Evolutionary conservation across 2,329 filamentous ascomycete genomes (phyloP).

Genomic region (Raffaelea arxii): DNA sequence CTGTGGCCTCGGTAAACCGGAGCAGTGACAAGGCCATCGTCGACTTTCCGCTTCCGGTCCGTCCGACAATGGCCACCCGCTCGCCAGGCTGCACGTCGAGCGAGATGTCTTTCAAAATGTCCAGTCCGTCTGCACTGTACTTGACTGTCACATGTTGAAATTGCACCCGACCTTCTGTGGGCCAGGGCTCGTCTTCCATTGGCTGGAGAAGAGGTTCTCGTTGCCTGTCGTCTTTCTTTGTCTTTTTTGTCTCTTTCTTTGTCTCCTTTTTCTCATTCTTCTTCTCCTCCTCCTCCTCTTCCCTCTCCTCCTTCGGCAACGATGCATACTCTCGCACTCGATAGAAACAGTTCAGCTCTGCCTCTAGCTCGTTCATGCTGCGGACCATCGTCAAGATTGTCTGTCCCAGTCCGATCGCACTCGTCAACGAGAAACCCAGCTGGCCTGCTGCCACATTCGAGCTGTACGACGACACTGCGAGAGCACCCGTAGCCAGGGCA

Average conservation of each 20-base stretch:
- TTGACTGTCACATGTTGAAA: constrained; percentile 18
- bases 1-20: constrained; percentile 23
- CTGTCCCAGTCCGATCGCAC: constrained; percentile 43
- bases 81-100: constrained; percentile 37
- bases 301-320: constrained; percentile 18
- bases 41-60: constrained; percentile 59
- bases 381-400: constrained; percentile 43
- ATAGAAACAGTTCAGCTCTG: constrained; percentile 41
- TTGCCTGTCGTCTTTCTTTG: too few relatives aligned
- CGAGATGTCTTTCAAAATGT: constrained; percentile 19
- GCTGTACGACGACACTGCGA: constrained; percentile 31
- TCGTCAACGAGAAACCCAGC: constrained; percentile 46
- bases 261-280: constrained; percentile 6
- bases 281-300: constrained; percentile 12
- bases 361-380: constrained; percentile 45
- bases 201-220: neutral
- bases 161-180: constrained; percentile 16
- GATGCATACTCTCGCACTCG: constrained; percentile 21
- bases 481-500: constrained; percentile 40
- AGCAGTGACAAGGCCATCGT: constrained; percentile 32
- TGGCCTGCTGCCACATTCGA: constrained; percentile 28
- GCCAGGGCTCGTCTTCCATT: constrained; percentile 17
- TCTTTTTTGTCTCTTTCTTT: too few relatives aligned
- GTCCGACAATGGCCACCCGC: constrained; percentile 56
- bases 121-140: constrained; percentile 19